Base-by-base conservation (phyloP, 192 early-diverging fungal genomes). In the Diversispora epigaea region DNA sequence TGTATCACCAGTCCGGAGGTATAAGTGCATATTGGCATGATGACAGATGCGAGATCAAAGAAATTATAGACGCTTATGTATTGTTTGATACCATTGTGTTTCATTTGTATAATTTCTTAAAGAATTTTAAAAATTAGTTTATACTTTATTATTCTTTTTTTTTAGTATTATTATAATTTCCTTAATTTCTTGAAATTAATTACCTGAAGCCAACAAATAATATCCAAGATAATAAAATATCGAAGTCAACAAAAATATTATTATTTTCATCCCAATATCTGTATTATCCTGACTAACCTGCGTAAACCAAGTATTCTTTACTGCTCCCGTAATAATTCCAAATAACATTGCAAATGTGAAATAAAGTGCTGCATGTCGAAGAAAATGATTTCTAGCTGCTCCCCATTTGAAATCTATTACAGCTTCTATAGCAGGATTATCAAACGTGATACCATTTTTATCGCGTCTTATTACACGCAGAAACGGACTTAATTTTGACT, bases 361-460 rank as follows among this genome's bases (percentile, higher is more conserved):
- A 19, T 66, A 66, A 8, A 66, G 6, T 9, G 22, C 6, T 10
- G 43, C 7, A n/a, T 45, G 45, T 46, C 64, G 22, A 10, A 66
- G 46, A 19, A 47, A 66, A 47, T 25, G 43, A 10, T 22, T 47
- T 21, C 64, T 15, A 3, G 45, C 64, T 7, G 43, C 4, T 21
- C 14, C 10, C 64, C 64, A 66, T 46, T 66, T 66, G 15, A 46
- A 66, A 66, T 66, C 64, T 9, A 66, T 66, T 66, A 66, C 17
- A 10, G 64, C 64, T 5, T 15, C 64, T 44, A 66, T 66, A 19
- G 64, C 22, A 17, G 64, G 64, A 66, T 66, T 66, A 21, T 45
- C 43, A 66, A 40, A 66, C 11, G 46, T 46, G 17, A 8, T 17
- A 21, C 17, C 64, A 19, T 21, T 44, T 11, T 66, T 47, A 11